These are phyloP conservation scores for Sanchytrium tribonematis DNA, from an alignment of 371 early-diverging fungal genomes.

Conservation along the genomic window DNA sequence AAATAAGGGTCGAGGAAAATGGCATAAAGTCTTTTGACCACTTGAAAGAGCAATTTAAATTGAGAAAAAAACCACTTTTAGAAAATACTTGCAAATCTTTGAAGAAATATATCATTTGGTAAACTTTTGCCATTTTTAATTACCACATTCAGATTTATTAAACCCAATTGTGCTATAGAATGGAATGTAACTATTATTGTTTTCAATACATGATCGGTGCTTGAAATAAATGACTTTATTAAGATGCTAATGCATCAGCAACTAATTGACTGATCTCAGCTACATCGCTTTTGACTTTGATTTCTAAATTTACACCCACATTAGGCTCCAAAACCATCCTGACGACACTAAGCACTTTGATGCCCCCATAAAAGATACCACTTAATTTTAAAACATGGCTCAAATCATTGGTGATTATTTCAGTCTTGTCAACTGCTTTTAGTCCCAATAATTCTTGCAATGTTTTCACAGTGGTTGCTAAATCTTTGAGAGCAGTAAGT, in stretches of 20 bases:
- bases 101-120: too few relatives aligned
- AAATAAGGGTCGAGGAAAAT: too few relatives aligned
- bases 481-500: slow-evolving; percentile 31
- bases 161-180: too few relatives aligned
- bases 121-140: too few relatives aligned
- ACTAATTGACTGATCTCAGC: background rate
- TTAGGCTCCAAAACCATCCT: background rate
- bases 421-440: background rate
- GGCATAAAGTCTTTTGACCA: too few relatives aligned
- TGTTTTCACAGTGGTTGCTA: slow-evolving; percentile 3
- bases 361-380: background rate
- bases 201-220: too few relatives aligned
- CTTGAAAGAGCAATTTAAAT: too few relatives aligned
- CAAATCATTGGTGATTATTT: background rate
- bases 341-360: background rate
- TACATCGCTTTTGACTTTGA: background rate
- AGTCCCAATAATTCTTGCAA: background rate
- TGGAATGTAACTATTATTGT: too few relatives aligned
- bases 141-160: too few relatives aligned
- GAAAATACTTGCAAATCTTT: too few relatives aligned
- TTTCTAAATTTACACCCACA: background rate
- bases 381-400: background rate
- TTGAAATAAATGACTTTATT: background rate
- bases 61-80: too few relatives aligned
- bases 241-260: background rate